Conservation (phyloP, 495 filamentous ascomycete genomes). For the Durotheca rogersii region DNA sequence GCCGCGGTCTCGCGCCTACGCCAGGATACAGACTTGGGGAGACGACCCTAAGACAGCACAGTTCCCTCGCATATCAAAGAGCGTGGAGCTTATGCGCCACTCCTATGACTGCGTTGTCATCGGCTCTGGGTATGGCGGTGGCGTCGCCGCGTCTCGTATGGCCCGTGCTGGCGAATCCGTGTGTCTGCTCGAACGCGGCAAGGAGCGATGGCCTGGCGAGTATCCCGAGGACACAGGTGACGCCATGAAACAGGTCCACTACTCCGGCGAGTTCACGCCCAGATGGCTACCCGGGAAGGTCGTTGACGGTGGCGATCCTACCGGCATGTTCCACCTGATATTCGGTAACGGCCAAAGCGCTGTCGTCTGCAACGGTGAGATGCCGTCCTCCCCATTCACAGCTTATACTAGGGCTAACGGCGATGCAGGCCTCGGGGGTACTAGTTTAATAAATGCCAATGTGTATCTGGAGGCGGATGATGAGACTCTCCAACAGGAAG, state of each 20-base stretch:
- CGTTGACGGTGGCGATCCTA: constrained; percentile 54
- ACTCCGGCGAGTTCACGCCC: constrained; percentile 56
- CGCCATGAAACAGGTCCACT: constrained; percentile 50
- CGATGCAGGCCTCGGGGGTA: constrained; percentile 58
- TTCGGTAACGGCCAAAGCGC: constrained; percentile 66
- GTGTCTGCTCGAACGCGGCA: constrained; percentile 62
- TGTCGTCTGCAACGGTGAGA: constrained; percentile 62
- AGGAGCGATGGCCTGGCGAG: constrained; percentile 66
- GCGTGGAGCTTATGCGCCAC: constrained; percentile 56
- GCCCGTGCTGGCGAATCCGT: constrained; percentile 61
- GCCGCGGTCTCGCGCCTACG: constrained; percentile 40
- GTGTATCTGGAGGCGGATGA: constrained; percentile 64
- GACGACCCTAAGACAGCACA: constrained; percentile 41
- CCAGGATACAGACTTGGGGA: constrained; percentile 42
- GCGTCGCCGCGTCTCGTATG: constrained; percentile 65
- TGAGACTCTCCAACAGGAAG: constrained; percentile 51
- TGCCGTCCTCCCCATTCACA: not conserved
- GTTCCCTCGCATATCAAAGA: constrained; percentile 57
- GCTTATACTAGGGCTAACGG: not conserved
- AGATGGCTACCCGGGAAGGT: constrained; percentile 38
- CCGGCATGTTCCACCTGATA: constrained; percentile 63
- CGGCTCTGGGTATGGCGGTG: constrained; percentile 68
- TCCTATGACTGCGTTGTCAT: constrained; percentile 67
- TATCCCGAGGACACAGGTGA: constrained; percentile 54
- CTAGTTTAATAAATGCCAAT: constrained; percentile 67